A percentile compares a stretch with the other conserved stretches of the same genome.
Conservation (phyloP, 148 eudicot species). For the Selenicereus undatus region DNA sequence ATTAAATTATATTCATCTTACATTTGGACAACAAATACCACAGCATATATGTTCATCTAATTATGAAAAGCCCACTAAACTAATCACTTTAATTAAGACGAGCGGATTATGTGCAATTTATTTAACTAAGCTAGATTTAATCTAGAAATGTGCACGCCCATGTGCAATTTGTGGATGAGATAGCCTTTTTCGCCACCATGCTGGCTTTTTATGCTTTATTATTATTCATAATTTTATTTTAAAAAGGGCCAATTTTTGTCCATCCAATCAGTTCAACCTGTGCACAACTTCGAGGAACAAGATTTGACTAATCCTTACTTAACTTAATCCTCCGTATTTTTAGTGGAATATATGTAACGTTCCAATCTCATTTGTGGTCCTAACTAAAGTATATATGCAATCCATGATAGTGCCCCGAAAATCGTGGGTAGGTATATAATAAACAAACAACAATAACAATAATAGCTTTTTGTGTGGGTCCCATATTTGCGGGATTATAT, state of each 20-base stretch:
- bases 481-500: too few relatives aligned
- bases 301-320: slow-evolving; percentile 5
- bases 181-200: background rate
- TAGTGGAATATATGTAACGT: background rate
- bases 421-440: too few relatives aligned
- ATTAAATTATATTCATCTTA: too few relatives aligned
- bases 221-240: background rate
- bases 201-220: background rate
- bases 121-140: too few relatives aligned
- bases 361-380: slow-evolving; percentile 8
- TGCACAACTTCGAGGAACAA: background rate
- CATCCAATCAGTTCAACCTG: background rate
- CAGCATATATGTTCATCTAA: too few relatives aligned
- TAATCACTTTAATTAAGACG: too few relatives aligned
- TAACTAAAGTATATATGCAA: background rate
- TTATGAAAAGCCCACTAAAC: too few relatives aligned
- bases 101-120: background rate
- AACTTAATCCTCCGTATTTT: slow-evolving; percentile 13
- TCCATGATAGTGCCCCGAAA: background rate
- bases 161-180: background rate
- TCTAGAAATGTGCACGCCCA: background rate
- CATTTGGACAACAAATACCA: too few relatives aligned
- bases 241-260: too few relatives aligned
- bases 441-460: too few relatives aligned
- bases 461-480: too few relatives aligned